Conservation (phyloP, 768 basidiomycete species). For the Plicaturopsis crispa region DNA sequence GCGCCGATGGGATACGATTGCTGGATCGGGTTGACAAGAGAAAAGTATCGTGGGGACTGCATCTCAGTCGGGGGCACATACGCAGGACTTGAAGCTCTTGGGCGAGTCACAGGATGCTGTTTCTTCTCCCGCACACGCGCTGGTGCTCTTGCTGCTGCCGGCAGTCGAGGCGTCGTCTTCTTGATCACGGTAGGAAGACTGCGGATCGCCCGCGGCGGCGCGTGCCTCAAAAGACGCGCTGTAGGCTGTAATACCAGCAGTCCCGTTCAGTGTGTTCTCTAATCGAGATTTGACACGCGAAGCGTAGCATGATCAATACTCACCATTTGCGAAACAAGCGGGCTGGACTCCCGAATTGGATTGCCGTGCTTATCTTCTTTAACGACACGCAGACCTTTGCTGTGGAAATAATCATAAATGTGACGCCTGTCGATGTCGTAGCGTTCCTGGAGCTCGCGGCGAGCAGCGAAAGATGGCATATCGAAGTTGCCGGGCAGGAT, state of each 20-base stretch:
- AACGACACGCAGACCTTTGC: constrained; percentile 49
- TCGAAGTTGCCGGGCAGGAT: constrained; percentile 60
- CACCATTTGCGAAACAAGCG: no score
- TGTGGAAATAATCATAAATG: constrained; percentile 76
- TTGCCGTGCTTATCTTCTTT: constrained; percentile 59
- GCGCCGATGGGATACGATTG: no score
- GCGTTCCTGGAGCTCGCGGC: constrained; percentile 64
- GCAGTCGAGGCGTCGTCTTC: no score
- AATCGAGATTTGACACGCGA: neutral
- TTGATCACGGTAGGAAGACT: no score
- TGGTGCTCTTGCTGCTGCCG: no score
- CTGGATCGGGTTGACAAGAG: no score
- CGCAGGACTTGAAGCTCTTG: no score
- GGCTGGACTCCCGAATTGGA: constrained; percentile 29
- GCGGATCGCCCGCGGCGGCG: constrained; percentile 13
- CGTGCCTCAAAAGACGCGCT: constrained; percentile 22
- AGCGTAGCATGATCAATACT: no score
- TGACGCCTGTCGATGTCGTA: constrained; percentile 67
- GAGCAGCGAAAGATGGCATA: constrained; percentile 68
- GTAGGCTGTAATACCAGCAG: constrained; percentile 14
- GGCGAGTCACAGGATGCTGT: no score
- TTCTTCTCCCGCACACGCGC: no score
- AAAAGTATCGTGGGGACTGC: no score
- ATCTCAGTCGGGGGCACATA: no score
- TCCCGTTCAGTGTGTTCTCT: constrained; percentile 7